Evolutionary conservation across 495 filamentous ascomycete genomes (phyloP).

Genomic region (Arthonia radiata): DNA sequence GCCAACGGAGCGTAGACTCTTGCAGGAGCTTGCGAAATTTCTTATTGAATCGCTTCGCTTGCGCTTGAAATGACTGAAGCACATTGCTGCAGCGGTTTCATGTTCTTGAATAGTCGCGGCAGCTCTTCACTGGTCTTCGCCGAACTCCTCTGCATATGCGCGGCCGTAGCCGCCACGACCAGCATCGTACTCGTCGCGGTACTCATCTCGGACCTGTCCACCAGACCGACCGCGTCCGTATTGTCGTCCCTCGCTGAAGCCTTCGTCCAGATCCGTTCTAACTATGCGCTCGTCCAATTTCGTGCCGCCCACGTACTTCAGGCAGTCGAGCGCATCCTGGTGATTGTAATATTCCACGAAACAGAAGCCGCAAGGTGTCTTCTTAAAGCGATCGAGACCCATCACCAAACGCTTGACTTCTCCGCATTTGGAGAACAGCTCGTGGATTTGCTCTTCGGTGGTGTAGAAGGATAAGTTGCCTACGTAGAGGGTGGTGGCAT

Average conservation of each 20-base stretch:
- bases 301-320: slow-evolving; percentile 98
- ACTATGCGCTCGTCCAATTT: slow-evolving; percentile 96
- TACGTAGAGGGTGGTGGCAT: slow-evolving; percentile 89
- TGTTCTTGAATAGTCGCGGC: too few relatives aligned
- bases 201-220: slow-evolving; percentile 92
- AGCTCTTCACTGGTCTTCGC: neutral
- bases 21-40: too few relatives aligned
- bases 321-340: slow-evolving; percentile 81
- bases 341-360: slow-evolving; percentile 99
- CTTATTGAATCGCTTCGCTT: too few relatives aligned
- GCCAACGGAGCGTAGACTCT: too few relatives aligned
- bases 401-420: slow-evolving; percentile 97
- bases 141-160: slow-evolving; percentile 11
- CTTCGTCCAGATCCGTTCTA: slow-evolving; percentile 85
- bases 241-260: slow-evolving; percentile 85
- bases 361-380: slow-evolving; percentile 96
- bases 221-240: slow-evolving; percentile 83
- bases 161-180: slow-evolving; percentile 64
- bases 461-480: slow-evolving; percentile 99
- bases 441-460: slow-evolving; percentile 96
- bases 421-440: slow-evolving; percentile 87
- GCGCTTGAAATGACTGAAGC: too few relatives aligned
- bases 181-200: slow-evolving; percentile 86
- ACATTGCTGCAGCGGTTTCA: too few relatives aligned
- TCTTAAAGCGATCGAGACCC: slow-evolving; percentile 88